Base-by-base conservation (phyloP, 768 basidiomycete species). In the Serpula lacrymans region DNA sequence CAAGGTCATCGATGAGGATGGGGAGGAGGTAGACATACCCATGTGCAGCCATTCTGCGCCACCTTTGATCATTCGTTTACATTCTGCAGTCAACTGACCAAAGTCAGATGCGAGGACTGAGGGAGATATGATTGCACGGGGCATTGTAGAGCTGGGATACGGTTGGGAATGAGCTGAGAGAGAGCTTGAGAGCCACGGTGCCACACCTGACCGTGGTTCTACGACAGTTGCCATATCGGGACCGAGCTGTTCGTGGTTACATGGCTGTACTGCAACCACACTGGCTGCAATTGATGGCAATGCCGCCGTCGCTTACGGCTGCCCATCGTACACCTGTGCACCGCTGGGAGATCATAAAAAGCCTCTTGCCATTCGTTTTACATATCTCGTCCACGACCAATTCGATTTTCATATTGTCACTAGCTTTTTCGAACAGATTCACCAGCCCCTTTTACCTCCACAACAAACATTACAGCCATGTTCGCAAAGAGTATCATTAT, bases 21-120 rank as follows among this genome's bases (percentile, higher is more conserved):
- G 14, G 34, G 28, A 37, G 12, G 21, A 29, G 14, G 29, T 35
- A 23, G 21, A 51, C 59, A 50, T 46, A 88, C 93, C 93, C 94
- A 98, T 97, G 53, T 97, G 95, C 43, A 97, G 76, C 96, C 96
- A 98, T 63, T 98, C 86, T 16, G 94, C 94, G 10, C 96, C 96
- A 47, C 81, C 78, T 58, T 84, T 82, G 46, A 97, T 91, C 93
- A 99, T 98, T 35, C 93, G 78, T 60, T 87, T 85, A 68, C 96
- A 96, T 80, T 99, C 96, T 53, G 84, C 85, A 37, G 83, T 84
- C 52, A 99, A 80, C 57, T 95, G 84, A 29, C 92, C 94, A 65
- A 99, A 94, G 71, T 99, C 93, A 9, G 89, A 93, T 41, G 96
- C 95, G 13, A 99, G 84, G 30, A 98, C 92, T 3, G 94, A 97